Evolutionary conservation across 164 flowering plant genomes (phyloP), one percentile per base, ranked within the genome.

Genomic region (Hamamelis virginiana): DNA sequence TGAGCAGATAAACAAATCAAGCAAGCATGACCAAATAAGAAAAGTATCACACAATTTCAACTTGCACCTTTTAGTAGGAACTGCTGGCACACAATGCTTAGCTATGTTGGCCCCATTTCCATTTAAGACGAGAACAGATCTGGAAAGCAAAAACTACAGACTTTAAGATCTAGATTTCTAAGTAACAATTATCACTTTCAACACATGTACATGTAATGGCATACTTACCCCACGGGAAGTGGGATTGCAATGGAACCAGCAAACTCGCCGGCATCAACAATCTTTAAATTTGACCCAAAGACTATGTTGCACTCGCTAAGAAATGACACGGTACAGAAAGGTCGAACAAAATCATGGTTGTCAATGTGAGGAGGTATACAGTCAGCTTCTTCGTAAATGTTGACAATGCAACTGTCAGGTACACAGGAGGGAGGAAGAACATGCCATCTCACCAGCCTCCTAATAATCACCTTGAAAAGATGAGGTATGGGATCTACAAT

Each of bases 301-400:
- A 91, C 33, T 46, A 96, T 93, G 44, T 85, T 67, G 74, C 99
- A 91, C 80, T 96, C 95, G 38, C 96, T 88, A 18, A 96, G 88
- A 76, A 93, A 96, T 18, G 99, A 96, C 8, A 96, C 89, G 0
- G 96, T 96, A 45, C 99, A 96, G 61, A 96, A 96, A 22, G 99
- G 99, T 12, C 99, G 84, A 48, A 93, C 82, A 77, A 93, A 96
- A 64, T 96, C 99, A 75, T 88, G 95, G 77, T 83, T 85, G 81
- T 96, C 99, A 22, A 93, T 89, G 52, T 96, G 99, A 14, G 99
- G 99, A 41, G 99, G 99, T 69, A 96, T 96, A 72, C 98, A 96
- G 75, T 96, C 97, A 28, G 92, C 96, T 77, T 88, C 91, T 9
- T 93, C 97, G 74, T 93, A 96, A 11, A 96, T 90, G 78, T 96